Base-by-base conservation (phyloP, 306 rosid genomes). In the Psophocarpus tetragonolobus region DNA sequence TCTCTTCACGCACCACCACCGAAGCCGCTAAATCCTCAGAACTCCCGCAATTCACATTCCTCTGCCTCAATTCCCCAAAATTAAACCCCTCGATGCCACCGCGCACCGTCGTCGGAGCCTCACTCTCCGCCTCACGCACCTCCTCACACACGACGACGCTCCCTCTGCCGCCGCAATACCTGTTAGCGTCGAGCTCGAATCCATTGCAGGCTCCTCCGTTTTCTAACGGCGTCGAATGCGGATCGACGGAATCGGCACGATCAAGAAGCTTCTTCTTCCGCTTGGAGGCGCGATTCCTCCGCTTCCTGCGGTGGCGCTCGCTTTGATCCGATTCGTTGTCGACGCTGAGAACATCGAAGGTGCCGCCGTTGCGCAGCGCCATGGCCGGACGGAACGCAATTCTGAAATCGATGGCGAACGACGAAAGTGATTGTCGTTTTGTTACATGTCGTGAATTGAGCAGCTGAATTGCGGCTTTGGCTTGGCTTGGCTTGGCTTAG, bases 1-100 rank as follows among this genome's bases (percentile, higher is more conserved):
- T 33, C 1, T 64, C 78, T 11, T 68, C 77, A 24, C 79, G 56
- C 54, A 18, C 32, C 50, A 21, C 38, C 51, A 17, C 73, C 24
- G 36, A 82, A 47, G 88, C 54, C 69, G 72, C 65, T 8, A 73
- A 67, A 50, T 87, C 91, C 27, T 79, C 88, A 23, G 79, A 78
- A 35, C 78, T 74, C 17, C 76, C 78, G 13, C 84, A 84, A 80
- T 62, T 84, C 60, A 92, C 93, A 68, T 72, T 81, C 79, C 99
- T 90, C 87, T 88, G 97, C 89, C 97, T 83, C 87, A 92, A 61
- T 81, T 88, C 89, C 21, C 93, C 87, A 5, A 87, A 85, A 80
- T 77, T 86, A 69, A 81, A 87, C 85, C 89, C 88, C 27, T 90
- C 89, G n/a, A 73, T 87, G 1, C 80, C 78, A 5, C 87, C 84